Evolutionary conservation across 2,329 filamentous ascomycete species (phyloP), one percentile per base, ranked within the genome.

Genomic region (Paecilomyces sp.): DNA sequence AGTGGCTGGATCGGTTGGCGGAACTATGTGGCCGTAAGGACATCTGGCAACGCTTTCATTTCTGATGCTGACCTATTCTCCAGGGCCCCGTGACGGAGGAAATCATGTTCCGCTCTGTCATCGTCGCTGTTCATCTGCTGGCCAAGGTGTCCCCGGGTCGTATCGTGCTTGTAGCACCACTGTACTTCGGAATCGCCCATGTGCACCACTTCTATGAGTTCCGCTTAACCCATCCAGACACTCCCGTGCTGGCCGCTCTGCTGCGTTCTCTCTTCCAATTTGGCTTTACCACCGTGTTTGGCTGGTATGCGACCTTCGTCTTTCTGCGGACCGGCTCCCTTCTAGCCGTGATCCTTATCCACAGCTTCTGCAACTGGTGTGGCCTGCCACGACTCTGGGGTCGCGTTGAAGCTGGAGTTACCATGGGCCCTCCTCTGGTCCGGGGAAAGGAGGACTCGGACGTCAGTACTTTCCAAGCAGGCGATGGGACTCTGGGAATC

Each of bases 201-300:
- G 76, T 96, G 55, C 93, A 99, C 76, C 94, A 99, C 77, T 91
- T 96, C 73, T 96, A 96, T 78, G 94, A 97, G 77, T 96, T 96
- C 75, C 84, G 89, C 59, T 80, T 96, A 60, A 90, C 89, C 1
- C 86, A 95, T 67, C 90, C 91, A 8, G 80, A 85, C 63, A 86
- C 88, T 1, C 84, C 90, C 0, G 70, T 87, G 12, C 64, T 81
- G 0, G 80, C 84, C 1, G 86, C 88, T 6, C 69, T 94, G 5
- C 70, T 89, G 30, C 86, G 91, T 56, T 91, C 91, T 1, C 65
- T 92, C 11, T 83, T 97, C 65, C 94, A 97, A 72, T 88, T 99
- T 68, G 80, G 83, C 3, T 99, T 96, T 75, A 99, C 94, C 0
- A 92, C 91, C 6, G 75, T 97, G 4, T 99, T 99, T 69, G 94